These are phyloP conservation scores for Scheffersomyces stipitis DNA, from an alignment of 805 yeast genomes.

Conservation along the genomic window DNA sequence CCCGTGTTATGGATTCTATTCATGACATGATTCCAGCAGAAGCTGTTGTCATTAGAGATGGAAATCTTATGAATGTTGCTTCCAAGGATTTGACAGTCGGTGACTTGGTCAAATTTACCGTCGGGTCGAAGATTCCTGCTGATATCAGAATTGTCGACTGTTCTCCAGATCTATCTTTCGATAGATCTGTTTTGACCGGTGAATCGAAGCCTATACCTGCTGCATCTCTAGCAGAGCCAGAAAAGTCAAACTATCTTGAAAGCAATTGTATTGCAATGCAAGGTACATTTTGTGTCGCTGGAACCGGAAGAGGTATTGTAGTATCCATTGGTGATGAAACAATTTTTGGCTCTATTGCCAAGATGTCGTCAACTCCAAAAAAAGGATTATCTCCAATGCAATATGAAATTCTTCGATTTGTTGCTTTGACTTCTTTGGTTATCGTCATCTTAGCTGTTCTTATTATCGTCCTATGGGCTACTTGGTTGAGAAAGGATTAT, in stretches of 20 bases:
- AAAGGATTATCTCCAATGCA: conserved; percentile 43
- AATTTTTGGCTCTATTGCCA: conserved; percentile 48
- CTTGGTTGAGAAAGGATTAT: conserved; percentile 38
- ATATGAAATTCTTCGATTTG: conserved; percentile 39
- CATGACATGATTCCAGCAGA: conserved; percentile 41
- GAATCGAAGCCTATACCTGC: conserved; percentile 44
- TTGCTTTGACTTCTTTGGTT: conserved; percentile 21
- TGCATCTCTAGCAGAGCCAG: conserved; percentile 20
- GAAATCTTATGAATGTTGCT: conserved; percentile 21
- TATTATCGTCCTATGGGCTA: conserved; percentile 41
- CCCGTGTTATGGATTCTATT: conserved; percentile 50
- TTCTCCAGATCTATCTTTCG: conserved; percentile 42
- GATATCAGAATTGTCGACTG: conserved; percentile 42
- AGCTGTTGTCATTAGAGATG: conserved; percentile 36
- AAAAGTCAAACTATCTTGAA: conserved; percentile 42
- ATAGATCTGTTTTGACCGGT: conserved; percentile 49
- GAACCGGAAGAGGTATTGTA: conserved; percentile 44
- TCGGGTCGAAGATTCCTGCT: conserved; percentile 47
- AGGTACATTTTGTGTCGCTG: conserved; percentile 45
- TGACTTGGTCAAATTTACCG: conserved; percentile 36
- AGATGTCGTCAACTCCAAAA: conserved; percentile 39
- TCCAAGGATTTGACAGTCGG: conserved; percentile 45
- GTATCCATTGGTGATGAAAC: conserved; percentile 46
- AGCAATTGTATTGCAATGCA: conserved; percentile 44
- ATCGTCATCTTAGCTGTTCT: conserved; percentile 26